These are phyloP conservation scores for Peterozyma xylosa DNA, from an alignment of 805 yeast species.

Conservation along the genomic window DNA sequence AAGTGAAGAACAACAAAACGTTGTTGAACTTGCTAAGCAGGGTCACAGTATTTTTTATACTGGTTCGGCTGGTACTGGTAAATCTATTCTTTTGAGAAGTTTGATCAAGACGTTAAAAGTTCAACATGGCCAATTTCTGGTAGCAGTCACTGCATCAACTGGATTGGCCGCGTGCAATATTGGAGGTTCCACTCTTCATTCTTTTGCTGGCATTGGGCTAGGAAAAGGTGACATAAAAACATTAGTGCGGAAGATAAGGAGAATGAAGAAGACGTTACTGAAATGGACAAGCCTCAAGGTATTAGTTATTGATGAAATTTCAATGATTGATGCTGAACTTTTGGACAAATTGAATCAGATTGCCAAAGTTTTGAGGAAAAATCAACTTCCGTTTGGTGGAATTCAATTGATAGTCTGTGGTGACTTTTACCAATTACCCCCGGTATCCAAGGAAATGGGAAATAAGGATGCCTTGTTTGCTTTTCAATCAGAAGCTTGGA, in stretches of 20 bases:
- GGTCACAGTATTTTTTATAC: constrained; percentile 82
- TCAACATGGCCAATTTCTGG: constrained; percentile 38
- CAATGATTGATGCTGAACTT: constrained; percentile 70
- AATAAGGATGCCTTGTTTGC: constrained; percentile 38
- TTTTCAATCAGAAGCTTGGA: constrained; percentile 63
- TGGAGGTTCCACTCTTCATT: constrained; percentile 73
- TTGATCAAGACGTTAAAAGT: constrained; percentile 46
- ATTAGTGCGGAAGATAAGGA: constrained; percentile 44
- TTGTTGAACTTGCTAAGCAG: constrained; percentile 51
- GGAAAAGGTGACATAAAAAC: constrained; percentile 46
- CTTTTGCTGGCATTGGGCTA: constrained; percentile 72
- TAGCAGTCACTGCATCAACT: constrained; percentile 79
- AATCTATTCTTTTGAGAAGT: constrained; percentile 72
- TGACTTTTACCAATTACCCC: constrained; percentile 79
- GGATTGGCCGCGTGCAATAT: constrained; percentile 80
- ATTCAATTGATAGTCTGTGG: constrained; percentile 73
- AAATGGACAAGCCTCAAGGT: constrained; percentile 56
- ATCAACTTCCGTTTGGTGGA: constrained; percentile 64
- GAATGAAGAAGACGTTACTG: constrained; percentile 37
- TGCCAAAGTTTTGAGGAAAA: constrained; percentile 43
- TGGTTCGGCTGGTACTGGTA: constrained; percentile 98
- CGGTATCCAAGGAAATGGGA: constrained; percentile 37
- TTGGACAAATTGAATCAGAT: constrained; percentile 57
- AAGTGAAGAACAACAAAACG: constrained; percentile 57
- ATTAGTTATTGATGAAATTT: constrained; percentile 67